Conservation (phyloP, 805 yeast species). For the Ogataea methanolica region DNA sequence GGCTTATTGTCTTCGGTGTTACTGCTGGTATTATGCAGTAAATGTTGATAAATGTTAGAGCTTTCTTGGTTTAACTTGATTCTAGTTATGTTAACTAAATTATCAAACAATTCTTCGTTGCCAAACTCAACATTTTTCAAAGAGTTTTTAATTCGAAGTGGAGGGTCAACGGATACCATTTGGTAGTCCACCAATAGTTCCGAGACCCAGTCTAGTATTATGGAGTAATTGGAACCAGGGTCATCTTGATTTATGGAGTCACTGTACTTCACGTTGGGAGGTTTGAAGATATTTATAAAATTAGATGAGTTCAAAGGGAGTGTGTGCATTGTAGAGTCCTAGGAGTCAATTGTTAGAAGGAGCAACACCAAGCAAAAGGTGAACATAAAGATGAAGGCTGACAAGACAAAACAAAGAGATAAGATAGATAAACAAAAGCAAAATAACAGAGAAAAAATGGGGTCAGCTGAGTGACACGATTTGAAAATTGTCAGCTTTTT, state of each 20-base stretch:
- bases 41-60: neutral
- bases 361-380: conserved; percentile 3
- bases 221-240: conserved; percentile 19
- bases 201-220: conserved; percentile 24
- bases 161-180: conserved; percentile 11
- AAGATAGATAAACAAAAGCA: too few relatives aligned
- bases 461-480: too few relatives aligned
- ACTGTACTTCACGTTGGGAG: conserved; percentile 3
- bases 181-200: conserved; percentile 11
- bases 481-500: too few relatives aligned
- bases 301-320: conserved; percentile 9
- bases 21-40: neutral
- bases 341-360: neutral
- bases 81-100: conserved; percentile 11
- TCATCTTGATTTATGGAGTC: conserved; percentile 15
- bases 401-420: too few relatives aligned
- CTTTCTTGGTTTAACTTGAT: conserved; percentile 13
- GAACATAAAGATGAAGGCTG: neutral
- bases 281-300: conserved; percentile 11
- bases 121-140: conserved; percentile 14
- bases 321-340: neutral
- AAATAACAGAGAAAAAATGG: too few relatives aligned
- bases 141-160: conserved; percentile 19
- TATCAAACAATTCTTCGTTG: conserved; percentile 14
- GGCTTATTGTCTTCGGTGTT: too few relatives aligned